These are phyloP conservation scores for Hymenoscyphus infarciens DNA, from an alignment of 2,329 filamentous ascomycete genomes.

Conservation along the genomic window DNA sequence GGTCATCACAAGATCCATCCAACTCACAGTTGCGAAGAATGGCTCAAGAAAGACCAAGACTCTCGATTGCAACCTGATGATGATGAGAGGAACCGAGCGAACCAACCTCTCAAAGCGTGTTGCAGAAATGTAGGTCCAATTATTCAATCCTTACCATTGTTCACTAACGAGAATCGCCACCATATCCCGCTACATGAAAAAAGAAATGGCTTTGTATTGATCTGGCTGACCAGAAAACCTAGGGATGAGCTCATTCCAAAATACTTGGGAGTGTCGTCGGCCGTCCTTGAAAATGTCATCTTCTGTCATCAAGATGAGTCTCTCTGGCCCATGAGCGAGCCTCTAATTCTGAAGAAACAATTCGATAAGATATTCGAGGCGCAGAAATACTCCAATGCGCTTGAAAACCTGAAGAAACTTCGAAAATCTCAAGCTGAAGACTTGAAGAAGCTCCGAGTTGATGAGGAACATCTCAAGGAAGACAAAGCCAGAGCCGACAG, in stretches of 20 bases:
- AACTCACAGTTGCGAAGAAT: constrained; percentile 78
- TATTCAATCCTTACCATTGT: not conserved
- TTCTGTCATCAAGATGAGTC: constrained; percentile 99
- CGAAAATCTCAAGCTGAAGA: constrained; percentile 79
- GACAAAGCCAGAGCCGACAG: constrained; percentile 83
- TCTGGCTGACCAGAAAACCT: not conserved
- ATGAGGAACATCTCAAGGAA: constrained; percentile 72
- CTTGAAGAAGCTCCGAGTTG: constrained; percentile 66
- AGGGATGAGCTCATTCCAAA: constrained; percentile 71
- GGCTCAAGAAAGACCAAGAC: constrained; percentile 69
- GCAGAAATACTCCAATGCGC: constrained; percentile 93
- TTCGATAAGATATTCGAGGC: constrained; percentile 99
- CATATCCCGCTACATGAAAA: not conserved
- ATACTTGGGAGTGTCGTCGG: constrained; percentile 82
- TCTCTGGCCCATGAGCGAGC: constrained; percentile 92
- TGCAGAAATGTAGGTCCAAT: constrained; percentile 58
- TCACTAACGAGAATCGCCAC: not conserved
- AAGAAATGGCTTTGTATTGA: not conserved
- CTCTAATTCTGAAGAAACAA: constrained; percentile 78
- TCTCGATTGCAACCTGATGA: constrained; percentile 73
- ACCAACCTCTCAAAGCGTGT: constrained; percentile 75
- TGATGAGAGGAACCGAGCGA: constrained; percentile 75
- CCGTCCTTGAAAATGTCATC: constrained; percentile 90
- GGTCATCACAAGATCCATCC: constrained; percentile 78
- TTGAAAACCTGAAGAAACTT: constrained; percentile 87